Percentiles rank a stretch among this genome's conserved stretches.
Evolutionary conservation across 2,329 filamentous ascomycete genomes (phyloP).

Genomic region (Helotiales sp.): DNA sequence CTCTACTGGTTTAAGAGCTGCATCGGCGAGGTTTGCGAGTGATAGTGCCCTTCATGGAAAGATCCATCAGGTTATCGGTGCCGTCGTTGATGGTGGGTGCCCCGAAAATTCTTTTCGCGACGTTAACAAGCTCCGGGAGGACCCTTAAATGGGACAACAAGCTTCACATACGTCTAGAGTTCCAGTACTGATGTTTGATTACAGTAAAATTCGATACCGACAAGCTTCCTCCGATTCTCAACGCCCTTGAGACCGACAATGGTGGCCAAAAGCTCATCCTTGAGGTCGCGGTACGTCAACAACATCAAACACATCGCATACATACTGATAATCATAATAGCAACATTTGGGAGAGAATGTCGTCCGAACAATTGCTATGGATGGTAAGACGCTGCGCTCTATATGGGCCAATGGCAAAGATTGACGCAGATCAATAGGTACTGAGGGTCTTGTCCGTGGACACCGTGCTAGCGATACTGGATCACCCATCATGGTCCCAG

Average conservation of each 20-base stretch:
- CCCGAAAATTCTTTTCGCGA: conserved; percentile 40
- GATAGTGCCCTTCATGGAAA: conserved; percentile 61
- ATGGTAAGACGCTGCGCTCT: conserved; percentile 65
- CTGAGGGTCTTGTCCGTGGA: conserved; percentile 98
- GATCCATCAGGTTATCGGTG: conserved; percentile 90
- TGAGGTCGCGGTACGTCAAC: conserved; percentile 82
- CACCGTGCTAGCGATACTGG: conserved; percentile 84
- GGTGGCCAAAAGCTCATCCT: conserved; percentile 91
- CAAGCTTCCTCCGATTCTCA: conserved; percentile 94
- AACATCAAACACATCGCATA: conserved; percentile 19
- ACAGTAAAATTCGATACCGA: conserved; percentile 95
- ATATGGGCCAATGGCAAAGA: conserved; percentile 19
- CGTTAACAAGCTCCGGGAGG: conserved; percentile 28
- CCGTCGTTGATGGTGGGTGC: conserved; percentile 91
- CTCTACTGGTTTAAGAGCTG: conserved; percentile 55
- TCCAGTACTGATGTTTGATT: conserved; percentile 36
- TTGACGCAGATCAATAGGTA: conserved; percentile 61
- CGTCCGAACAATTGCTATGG: conserved; percentile 99
- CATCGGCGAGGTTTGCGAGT: conserved; percentile 53
- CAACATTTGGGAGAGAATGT: conserved; percentile 99
- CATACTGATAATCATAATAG: conserved; percentile 52
- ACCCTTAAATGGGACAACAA: conserved; percentile 13
- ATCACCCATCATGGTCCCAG: conserved; percentile 92
- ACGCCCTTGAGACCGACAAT: conserved; percentile 90
- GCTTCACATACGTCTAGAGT: conserved; percentile 17